Base-by-base conservation (phyloP, 208 protist species). In the Crithidia fasciculata region DNA sequence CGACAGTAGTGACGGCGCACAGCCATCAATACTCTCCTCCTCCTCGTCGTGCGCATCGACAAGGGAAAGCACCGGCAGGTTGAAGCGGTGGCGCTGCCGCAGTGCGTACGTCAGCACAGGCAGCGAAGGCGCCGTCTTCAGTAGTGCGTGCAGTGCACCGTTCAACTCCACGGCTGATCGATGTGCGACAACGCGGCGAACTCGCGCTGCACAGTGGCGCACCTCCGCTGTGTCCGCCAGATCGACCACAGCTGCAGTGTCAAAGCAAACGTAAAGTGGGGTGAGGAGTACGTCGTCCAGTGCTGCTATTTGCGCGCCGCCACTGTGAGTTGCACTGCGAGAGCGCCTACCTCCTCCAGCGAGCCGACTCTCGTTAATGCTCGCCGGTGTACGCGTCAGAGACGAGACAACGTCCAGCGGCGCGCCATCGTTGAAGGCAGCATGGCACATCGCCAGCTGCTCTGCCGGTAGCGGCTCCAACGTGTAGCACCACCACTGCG, bases 391-490 rank as follows among this genome's bases (percentile, higher is more conserved):
- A 28, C 28, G 28, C 28, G 28, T 28, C 28, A 28, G 28, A 28
- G 28, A 28, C 28, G 28, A 28, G 28, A 28, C 28, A 28, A 0
- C 28, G 28, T 28, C 19, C n/a, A 19, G 37, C 28, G 55, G 55
- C 8, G 5, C 8, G 16, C 19, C 55, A 12, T 15, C 6, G 0
- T 40, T 6, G 8, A 76, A 43, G 19, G 55, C 56, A 2, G 18
- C 41, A 6, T 58, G 64, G 18, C 64, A 72, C 56, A 55, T 6
- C 15, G 16, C 49, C 9, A 59, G 73, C 66, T 78, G 65, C 65
- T 72, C 73, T 36, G 10, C 40, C 8, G 73, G 73, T 41, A 78
- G 52, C 44, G 73, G 73, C 56, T 65, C 73, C 19, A 78, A 45
- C 8, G 73, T 78, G 52, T 68, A 78, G 52, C 73, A 78, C 73